Evolutionary conservation across 805 yeast genomes (phyloP).

Genomic region (Wickerhamiella galacta): DNA sequence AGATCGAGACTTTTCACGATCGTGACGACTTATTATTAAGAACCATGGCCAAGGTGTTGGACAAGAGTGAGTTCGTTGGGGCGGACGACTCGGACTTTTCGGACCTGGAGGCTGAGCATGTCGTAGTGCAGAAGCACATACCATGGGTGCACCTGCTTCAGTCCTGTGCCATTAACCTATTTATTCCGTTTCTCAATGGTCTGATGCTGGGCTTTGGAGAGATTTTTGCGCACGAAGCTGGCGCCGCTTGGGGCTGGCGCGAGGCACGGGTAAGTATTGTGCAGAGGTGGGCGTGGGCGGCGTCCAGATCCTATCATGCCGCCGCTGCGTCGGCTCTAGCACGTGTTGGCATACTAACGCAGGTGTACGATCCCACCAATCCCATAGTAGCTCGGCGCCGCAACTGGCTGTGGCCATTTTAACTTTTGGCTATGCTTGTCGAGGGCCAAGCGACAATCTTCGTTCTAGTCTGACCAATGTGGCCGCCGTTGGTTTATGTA

Average conservation of each 20-base stretch:
- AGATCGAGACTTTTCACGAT: too few species aligned
- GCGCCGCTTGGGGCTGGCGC: constrained; percentile 60
- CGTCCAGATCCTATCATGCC: neutral
- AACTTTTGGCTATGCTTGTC: constrained; percentile 2
- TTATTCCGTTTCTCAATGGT: constrained; percentile 82
- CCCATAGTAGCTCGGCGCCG: constrained; percentile 8
- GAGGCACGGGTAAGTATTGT: constrained; percentile 39
- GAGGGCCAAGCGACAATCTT: neutral
- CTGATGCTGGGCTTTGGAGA: constrained; percentile 95
- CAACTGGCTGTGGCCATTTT: constrained; percentile 10
- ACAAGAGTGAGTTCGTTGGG: too few species aligned
- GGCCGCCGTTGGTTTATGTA: too few species aligned
- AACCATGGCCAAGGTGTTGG: too few species aligned
- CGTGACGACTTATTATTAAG: too few species aligned
- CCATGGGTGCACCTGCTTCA: constrained; percentile 9
- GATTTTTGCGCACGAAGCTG: constrained; percentile 81
- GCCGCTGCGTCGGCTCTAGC: neutral
- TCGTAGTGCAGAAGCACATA: constrained; percentile 4
- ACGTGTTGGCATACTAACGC: neutral
- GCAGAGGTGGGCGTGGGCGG: constrained; percentile 2
- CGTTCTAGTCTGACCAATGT: neutral
- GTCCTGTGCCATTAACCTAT: constrained; percentile 41
- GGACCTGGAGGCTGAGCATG: constrained; percentile 2
- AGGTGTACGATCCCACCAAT: constrained; percentile 12
- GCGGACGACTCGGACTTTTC: neutral